Evolutionary conservation across 768 basidiomycete species (phyloP), one percentile per base, ranked within the genome.

Genomic region (Tubosaeta sp.): DNA sequence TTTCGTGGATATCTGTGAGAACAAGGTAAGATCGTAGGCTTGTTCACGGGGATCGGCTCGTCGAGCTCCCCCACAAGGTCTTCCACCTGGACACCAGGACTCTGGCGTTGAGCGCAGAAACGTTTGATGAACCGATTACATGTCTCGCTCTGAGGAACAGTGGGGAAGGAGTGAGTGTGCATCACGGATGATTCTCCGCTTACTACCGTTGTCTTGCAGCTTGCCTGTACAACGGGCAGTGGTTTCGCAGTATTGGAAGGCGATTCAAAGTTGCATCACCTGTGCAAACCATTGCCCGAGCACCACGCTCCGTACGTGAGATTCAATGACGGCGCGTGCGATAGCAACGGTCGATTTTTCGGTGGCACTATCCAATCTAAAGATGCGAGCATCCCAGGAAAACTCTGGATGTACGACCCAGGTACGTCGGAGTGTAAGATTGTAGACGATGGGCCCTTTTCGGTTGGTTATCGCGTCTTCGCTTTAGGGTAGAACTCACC

Each of bases 271-370:
- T 59, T 82, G 22, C 68, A 65, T 31, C 80, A 84, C 64, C 63
- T 87, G 53, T 71, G 67, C 49, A 65, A 74, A 64, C 83, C 85
- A 12, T 59, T 86, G 7, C 67, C 74, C n/a, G 56, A 63, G 10
- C 61, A 70, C 21, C 69, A 78, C 32, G 57, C 59, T 11, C 64
- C 70, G 3, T 69, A 77, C 54, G 79, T 76, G 25, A 76, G 85
- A 38, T 84, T 87, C 69, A 86, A 87, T 67, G 85, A 86, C 58
- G 86, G 84, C 31, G 83, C 74, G 3, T 87, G 86, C 60, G 84
- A 86, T 59, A 74, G 69, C 51, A 69, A 74, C 57, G 85, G 85
- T 6, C 76, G 83, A 36, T 86, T 81, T 63, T 79, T 86, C 57
- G 81, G 82, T 21, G 85, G 84, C n/a, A 82, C 84, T 0, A 62